These are phyloP conservation scores for Mycena maculata DNA, from an alignment of 768 basidiomycete genomes.

Conservation along the genomic window DNA sequence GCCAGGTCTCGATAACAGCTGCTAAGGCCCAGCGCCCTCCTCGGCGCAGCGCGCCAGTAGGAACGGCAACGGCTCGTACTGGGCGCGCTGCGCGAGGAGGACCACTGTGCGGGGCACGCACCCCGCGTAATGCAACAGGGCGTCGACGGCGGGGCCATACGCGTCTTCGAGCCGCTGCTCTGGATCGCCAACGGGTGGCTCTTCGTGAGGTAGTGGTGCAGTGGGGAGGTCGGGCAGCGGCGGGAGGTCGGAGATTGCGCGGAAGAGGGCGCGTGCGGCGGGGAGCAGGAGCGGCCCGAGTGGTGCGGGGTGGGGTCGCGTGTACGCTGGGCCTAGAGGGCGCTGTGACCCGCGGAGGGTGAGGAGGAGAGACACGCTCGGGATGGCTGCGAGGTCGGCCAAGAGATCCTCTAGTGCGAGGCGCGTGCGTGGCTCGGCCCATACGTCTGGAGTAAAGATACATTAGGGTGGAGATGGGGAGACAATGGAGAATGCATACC, in stretches of 20 bases:
- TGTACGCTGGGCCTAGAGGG: background rate
- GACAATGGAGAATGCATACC: background rate
- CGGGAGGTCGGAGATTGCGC: constrained; percentile 25
- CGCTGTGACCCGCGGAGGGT: background rate
- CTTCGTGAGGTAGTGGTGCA: background rate
- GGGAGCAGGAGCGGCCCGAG: constrained; percentile 23
- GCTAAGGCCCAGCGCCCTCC: too few relatives aligned
- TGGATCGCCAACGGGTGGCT: too few relatives aligned
- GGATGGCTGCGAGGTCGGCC: constrained; percentile 9
- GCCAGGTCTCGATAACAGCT: too few relatives aligned
- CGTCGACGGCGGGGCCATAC: background rate
- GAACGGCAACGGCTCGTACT: constrained; percentile 31
- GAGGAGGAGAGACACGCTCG: constrained; percentile 23
- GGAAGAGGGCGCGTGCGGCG: constrained; percentile 29
- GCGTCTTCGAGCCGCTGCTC: background rate
- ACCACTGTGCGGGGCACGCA: constrained; percentile 11
- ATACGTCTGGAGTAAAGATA: background rate
- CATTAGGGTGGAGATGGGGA: background rate
- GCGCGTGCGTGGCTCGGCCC: background rate
- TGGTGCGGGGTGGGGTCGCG: background rate
- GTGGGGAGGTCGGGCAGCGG: background rate
- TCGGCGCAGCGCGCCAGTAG: constrained; percentile 22
- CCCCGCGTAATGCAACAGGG: constrained; percentile 9
- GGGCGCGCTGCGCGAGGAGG: constrained; percentile 24
- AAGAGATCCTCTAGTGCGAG: constrained; percentile 12